Conservation (phyloP, 2,329 filamentous ascomycete genomes). For the Aschersonia sp. region DNA sequence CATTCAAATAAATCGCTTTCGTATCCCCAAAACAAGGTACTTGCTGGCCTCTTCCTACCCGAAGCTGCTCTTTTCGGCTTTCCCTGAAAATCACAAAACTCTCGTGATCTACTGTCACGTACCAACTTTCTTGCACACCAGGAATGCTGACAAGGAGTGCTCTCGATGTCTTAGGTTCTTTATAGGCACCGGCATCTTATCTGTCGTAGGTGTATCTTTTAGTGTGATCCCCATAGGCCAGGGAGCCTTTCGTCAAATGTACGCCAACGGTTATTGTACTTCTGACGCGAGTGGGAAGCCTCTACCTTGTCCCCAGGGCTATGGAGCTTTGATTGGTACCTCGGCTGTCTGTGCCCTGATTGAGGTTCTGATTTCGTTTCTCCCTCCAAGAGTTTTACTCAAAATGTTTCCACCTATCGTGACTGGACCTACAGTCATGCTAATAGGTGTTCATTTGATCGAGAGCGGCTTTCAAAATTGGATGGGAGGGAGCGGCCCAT, state of each 20-base stretch:
- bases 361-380: conserved; percentile 62
- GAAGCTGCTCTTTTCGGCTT: neutral
- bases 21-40: conserved; percentile 49
- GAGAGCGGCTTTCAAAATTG: conserved; percentile 60
- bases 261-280: conserved; percentile 54
- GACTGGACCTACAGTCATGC: conserved; percentile 53
- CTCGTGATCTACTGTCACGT: too few species aligned
- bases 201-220: conserved; percentile 50
- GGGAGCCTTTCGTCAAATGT: conserved; percentile 65
- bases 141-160: neutral
- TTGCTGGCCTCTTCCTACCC: conserved; percentile 8
- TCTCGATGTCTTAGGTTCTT: conserved; percentile 39
- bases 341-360: conserved; percentile 49
- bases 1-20: conserved; percentile 66
- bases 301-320: conserved; percentile 61
- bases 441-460: conserved; percentile 63
- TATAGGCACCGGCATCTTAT: conserved; percentile 65
- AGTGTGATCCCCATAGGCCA: conserved; percentile 28
- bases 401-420: conserved; percentile 68
- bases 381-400: conserved; percentile 53
- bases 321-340: conserved; percentile 59
- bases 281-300: conserved; percentile 44
- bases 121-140: neutral
- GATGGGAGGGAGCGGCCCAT: conserved; percentile 58
- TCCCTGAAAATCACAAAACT: neutral